Evolutionary conservation across 78 protist species (phyloP).

Genomic region (Cyanophora paradoxa): DNA sequence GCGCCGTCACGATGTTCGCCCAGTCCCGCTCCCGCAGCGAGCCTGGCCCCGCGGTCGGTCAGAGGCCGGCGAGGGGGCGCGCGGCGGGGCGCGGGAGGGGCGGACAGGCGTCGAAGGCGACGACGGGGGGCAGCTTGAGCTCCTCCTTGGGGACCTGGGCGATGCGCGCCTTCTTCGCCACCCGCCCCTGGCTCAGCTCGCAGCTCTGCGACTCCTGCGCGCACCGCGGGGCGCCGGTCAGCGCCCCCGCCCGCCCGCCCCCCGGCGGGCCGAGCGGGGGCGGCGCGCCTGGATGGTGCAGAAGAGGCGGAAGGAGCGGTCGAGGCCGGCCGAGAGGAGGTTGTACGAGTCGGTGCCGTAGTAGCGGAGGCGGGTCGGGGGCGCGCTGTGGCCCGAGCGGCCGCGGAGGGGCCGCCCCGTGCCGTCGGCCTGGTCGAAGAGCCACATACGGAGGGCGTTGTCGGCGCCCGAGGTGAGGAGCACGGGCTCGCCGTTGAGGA

Average conservation of each 20-base stretch:
- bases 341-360: conserved; percentile 14
- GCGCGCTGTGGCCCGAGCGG: conserved; percentile 52
- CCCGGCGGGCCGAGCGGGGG: too few relatives aligned
- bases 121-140: conserved; percentile 28
- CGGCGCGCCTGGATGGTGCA: conserved; percentile 11
- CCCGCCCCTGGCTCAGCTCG: conserved; percentile 27
- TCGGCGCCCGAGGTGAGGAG: conserved; percentile 31
- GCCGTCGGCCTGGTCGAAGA: conserved; percentile 36
- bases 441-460: conserved; percentile 29
- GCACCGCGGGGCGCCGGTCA: too few relatives aligned
- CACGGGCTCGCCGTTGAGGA: conserved; percentile 28
- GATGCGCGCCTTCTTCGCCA: background rate
- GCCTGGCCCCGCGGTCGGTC: too few relatives aligned
- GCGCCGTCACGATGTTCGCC: conserved; percentile 34
- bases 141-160: background rate
- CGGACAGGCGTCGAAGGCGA: conserved; percentile 16
- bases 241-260: too few relatives aligned
- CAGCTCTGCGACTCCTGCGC: conserved; percentile 31
- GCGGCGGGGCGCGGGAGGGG: too few relatives aligned
- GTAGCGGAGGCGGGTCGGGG: conserved; percentile 35
- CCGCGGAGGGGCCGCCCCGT: conserved; percentile 30
- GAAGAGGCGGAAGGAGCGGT: conserved; percentile 26
- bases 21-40: conserved; percentile 31
- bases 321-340: conserved; percentile 18
- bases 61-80: too few relatives aligned